phyloP scores from a whole-genome alignment of 2,329 filamentous ascomycete species.

The Furcasterigmium sp. region DNA sequence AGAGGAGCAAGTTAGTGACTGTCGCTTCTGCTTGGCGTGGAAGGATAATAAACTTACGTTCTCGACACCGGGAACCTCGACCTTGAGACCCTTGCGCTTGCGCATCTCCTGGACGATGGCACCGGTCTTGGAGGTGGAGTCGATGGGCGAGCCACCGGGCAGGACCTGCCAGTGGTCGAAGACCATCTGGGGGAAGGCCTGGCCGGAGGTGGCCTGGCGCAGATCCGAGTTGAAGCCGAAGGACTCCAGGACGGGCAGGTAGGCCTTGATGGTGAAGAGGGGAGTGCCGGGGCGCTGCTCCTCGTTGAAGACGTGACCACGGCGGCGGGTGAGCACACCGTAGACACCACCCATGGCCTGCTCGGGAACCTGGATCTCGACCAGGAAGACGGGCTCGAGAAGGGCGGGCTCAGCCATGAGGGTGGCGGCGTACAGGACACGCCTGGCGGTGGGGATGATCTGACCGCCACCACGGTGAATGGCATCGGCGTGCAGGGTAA shows the following conservation, averaged over 20 bases:
- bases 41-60: constrained; percentile 69
- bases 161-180: constrained; percentile 99
- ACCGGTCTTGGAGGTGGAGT: constrained; percentile 76
- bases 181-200: constrained; percentile 98
- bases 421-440: constrained; percentile 90
- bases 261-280: constrained; percentile 98
- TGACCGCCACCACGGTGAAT: constrained; percentile 99
- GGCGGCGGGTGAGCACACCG: constrained; percentile 92
- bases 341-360: constrained; percentile 99
- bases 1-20: constrained; percentile 29
- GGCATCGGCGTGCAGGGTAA: constrained; percentile 98
- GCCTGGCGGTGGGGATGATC: constrained; percentile 95
- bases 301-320: constrained; percentile 99
- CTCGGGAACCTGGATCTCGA: constrained; percentile 99
- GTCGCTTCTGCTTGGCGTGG: background rate
- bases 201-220: constrained; percentile 85
- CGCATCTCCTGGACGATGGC: constrained; percentile 82
- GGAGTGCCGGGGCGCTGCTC: constrained; percentile 98
- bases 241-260: constrained; percentile 93
- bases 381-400: constrained; percentile 96
- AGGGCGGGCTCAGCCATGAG: constrained; percentile 89
- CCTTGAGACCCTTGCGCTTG: constrained; percentile 99
- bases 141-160: constrained; percentile 87
- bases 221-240: constrained; percentile 99
- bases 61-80: constrained; percentile 84